Conservation (phyloP, 208 protist genomes). For the Lotmaria passim region DNA sequence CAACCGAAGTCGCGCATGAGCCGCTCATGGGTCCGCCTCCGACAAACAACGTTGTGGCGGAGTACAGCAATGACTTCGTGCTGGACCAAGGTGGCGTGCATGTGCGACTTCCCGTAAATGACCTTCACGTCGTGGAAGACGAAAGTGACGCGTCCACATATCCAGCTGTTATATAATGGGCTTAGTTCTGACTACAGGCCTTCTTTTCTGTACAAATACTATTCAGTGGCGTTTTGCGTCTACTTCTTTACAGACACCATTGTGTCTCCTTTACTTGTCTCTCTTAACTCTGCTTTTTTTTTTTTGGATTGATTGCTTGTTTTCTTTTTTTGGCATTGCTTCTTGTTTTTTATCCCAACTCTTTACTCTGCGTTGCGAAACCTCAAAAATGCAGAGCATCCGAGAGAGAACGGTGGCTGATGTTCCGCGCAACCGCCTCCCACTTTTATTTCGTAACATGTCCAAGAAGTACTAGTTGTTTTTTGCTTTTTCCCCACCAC, state of each 20-base stretch:
- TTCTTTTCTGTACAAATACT: too few species aligned
- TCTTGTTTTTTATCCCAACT: not conserved
- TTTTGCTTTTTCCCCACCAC: too few species aligned
- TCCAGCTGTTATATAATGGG: conserved; percentile 17
- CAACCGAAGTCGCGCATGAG: not conserved
- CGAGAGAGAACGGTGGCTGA: too few species aligned
- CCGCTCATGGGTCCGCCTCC: not conserved
- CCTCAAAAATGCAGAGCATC: too few species aligned
- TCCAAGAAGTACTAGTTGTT: too few species aligned
- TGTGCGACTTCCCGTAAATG: not conserved
- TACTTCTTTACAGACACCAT: conserved; percentile 3
- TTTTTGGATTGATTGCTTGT: conserved; percentile 6
- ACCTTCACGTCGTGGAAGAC: not conserved
- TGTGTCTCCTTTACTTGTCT: not conserved
- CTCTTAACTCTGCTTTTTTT: not conserved
- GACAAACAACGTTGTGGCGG: conserved; percentile 7
- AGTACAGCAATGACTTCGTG: conserved; percentile 14
- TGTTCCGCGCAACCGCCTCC: too few species aligned
- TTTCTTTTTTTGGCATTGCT: conserved; percentile 1
- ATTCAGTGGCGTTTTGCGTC: too few species aligned
- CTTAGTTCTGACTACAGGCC: conserved; percentile 3
- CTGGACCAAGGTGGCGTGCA: not conserved
- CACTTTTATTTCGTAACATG: too few species aligned
- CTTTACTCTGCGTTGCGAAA: not conserved
- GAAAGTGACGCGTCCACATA: not conserved